Conservation (phyloP, 78 protist species). For the Chrysochromulina parva region DNA sequence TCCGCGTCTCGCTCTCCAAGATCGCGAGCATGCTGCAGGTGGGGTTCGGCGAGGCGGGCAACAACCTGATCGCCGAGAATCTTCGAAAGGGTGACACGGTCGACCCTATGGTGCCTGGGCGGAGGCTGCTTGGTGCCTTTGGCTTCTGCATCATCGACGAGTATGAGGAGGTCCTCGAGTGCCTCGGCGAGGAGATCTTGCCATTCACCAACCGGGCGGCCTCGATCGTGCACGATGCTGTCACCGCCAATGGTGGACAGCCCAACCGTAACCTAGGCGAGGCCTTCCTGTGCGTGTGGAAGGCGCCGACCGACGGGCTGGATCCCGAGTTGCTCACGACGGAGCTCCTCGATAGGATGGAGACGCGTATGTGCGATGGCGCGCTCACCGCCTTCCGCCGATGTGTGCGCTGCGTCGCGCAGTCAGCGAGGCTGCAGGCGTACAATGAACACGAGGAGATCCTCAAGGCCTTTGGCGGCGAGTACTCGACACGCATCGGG, state of each 20-base stretch:
- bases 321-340: too few relatives aligned
- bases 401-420: too few relatives aligned
- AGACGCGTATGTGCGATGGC: too few relatives aligned
- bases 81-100: background rate
- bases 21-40: constrained; percentile 9
- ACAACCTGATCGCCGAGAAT: constrained; percentile 13
- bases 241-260: constrained; percentile 3
- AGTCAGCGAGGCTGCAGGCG: too few relatives aligned
- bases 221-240: constrained; percentile 19
- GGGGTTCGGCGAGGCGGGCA: constrained; percentile 48
- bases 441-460: too few relatives aligned
- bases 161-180: background rate
- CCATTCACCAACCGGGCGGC: constrained; percentile 26
- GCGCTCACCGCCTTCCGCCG: too few relatives aligned
- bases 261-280: constrained; percentile 50
- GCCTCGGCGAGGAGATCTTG: constrained; percentile 10
- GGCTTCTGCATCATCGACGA: constrained; percentile 18
- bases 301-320: background rate
- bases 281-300: constrained; percentile 35
- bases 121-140: background rate
- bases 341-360: too few relatives aligned
- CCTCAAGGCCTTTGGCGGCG: too few relatives aligned
- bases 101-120: constrained; percentile 21
- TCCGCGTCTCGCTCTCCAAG: background rate
- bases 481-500: background rate